Conservation (phyloP, 371 early-diverging fungal species). For the Apophysomyces variabilis region DNA sequence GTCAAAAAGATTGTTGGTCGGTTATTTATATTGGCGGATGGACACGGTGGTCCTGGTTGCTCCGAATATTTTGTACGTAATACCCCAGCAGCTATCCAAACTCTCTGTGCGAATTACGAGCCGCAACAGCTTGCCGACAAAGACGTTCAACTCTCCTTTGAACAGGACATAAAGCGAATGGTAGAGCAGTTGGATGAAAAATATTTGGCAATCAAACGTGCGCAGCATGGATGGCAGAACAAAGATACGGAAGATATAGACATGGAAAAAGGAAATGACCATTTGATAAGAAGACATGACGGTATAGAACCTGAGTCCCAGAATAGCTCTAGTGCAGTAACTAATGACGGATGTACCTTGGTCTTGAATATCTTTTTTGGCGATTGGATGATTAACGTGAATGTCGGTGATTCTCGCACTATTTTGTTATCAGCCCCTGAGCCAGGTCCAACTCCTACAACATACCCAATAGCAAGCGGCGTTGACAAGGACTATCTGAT, state of each 20-base stretch:
- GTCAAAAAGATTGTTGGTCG: constrained; percentile 42
- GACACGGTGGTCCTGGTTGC: constrained; percentile 70
- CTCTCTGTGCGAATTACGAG: constrained; percentile 52
- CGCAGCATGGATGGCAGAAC: constrained; percentile 30
- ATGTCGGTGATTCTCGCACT: constrained; percentile 87
- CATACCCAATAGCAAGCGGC: constrained; percentile 15
- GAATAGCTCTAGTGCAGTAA: not conserved
- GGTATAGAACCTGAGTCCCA: not conserved
- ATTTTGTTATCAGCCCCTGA: constrained; percentile 60
- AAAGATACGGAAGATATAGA: constrained; percentile 10
- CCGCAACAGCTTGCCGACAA: constrained; percentile 40
- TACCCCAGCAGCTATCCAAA: constrained; percentile 57
- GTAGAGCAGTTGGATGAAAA: constrained; percentile 58
- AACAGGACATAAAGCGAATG: constrained; percentile 54
- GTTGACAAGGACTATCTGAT: constrained; percentile 49
- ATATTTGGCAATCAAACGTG: constrained; percentile 59
- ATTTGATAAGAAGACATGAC: not conserved
- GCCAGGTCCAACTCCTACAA: constrained; percentile 22
- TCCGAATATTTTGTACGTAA: constrained; percentile 64
- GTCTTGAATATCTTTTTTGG: constrained; percentile 73
- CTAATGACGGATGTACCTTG: constrained; percentile 86
- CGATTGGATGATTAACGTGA: constrained; percentile 78
- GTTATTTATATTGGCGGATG: constrained; percentile 66
- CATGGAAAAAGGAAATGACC: not conserved
- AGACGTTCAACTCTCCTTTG: constrained; percentile 45